Base-by-base conservation (phyloP, 1,284 basidiomycete species). In the Cystobasidium slooffiae region DNA sequence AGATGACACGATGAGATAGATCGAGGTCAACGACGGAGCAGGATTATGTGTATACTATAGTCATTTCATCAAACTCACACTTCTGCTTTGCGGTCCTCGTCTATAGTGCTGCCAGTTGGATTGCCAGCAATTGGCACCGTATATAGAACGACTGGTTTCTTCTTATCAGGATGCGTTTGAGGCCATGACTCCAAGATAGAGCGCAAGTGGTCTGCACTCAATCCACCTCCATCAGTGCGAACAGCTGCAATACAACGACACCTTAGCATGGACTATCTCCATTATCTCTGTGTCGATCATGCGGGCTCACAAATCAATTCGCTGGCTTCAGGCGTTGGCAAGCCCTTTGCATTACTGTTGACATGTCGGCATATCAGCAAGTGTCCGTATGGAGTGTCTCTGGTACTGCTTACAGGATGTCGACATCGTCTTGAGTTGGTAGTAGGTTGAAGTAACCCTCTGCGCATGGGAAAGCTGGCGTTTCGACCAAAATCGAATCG, bases 401-500 rank as follows among this genome's bases (percentile, higher is more conserved):
- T 22, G 56, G 10, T 31, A 37, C 1, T 24, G 16, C 59, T 61
- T 61, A 61, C 59, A 61, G 39, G 14, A 46, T 44, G 14, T 61
- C 59, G 7, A 37, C 39, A 61, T 65, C 62, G 20, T 51, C 46
- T 9, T 51, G n/a, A 8, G 14, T 65, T 24, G 62, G 62, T 6
- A 65, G 16, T 10, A 65, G 24, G 22, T 52, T 49, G 49, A 52
- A 49, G 22, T 22, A 72, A 22, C 69, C 69, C 31, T 72, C 69
- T 18, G 69, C 69, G 59, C 62, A 72, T 47, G 69, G 47, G 82
- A 97, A 97, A 24, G 90, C 88, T 0, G 94, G 94, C 2, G 89
- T 88, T 82, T 97, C 94, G 51, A 96, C 86, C 51, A 97, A 85
- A 51, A 96, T 85, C 5, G 89, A 82, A 81, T 97, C 94, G 6